Evolutionary conservation across 768 basidiomycete species (phyloP).

Genomic region (Russula sp.): DNA sequence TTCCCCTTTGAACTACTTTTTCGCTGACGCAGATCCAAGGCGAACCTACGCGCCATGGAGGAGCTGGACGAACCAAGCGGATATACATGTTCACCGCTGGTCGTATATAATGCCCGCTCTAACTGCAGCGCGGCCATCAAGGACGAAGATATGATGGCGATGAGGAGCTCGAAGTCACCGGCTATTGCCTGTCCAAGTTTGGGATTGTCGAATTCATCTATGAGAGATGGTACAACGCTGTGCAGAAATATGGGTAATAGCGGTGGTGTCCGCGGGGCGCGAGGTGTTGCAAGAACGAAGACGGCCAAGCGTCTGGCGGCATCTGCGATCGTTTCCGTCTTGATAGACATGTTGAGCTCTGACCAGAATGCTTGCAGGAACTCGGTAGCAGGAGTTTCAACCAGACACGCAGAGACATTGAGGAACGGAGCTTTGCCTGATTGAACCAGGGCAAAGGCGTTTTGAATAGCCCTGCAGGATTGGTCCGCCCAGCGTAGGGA

Average conservation of each 20-base stretch:
- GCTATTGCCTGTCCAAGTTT: slow-evolving; percentile 47
- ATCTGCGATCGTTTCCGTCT: slow-evolving; percentile 49
- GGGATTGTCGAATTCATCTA: slow-evolving; percentile 44
- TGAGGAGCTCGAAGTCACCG: slow-evolving; percentile 54
- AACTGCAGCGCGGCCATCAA: slow-evolving; percentile 62
- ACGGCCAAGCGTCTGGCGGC: slow-evolving; percentile 57
- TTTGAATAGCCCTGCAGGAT: slow-evolving; percentile 48
- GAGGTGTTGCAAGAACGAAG: slow-evolving; percentile 60
- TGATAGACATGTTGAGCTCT: slow-evolving; percentile 48
- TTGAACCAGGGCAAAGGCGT: slow-evolving; percentile 49
- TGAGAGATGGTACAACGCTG: slow-evolving; percentile 54
- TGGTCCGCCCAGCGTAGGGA: slow-evolving; percentile 41
- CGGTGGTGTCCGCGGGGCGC: slow-evolving; percentile 44
- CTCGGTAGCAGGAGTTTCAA: slow-evolving; percentile 45
- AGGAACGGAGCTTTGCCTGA: slow-evolving; percentile 56
- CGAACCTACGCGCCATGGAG: slow-evolving; percentile 58
- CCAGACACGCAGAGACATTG: slow-evolving; percentile 62
- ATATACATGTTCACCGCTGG: slow-evolving; percentile 41
- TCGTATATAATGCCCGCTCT: slow-evolving; percentile 57
- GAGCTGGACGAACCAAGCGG: slow-evolving; percentile 57
- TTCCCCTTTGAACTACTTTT: slow-evolving; percentile 44
- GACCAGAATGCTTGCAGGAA: slow-evolving; percentile 67
- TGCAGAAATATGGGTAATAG: slow-evolving; percentile 70
- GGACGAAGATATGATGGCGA: slow-evolving; percentile 55
- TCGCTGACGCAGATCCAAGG: slow-evolving; percentile 48